These are phyloP conservation scores for Suhomyces faveliae DNA, from an alignment of 805 yeast genomes.

Conservation along the genomic window DNA sequence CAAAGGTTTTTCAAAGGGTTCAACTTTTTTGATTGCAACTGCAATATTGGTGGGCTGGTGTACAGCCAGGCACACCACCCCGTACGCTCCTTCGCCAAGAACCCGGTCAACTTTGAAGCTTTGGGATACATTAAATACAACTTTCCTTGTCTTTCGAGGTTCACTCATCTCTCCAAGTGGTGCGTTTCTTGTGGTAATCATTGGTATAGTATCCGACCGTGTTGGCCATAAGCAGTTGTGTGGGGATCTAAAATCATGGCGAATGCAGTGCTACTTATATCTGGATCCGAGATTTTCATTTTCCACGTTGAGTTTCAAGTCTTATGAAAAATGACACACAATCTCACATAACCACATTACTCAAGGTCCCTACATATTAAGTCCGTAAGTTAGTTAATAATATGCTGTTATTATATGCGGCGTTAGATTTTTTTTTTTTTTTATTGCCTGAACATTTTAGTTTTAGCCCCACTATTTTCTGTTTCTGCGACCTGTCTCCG, in stretches of 20 bases:
- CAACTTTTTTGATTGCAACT: slow-evolving; percentile 78
- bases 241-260: neutral
- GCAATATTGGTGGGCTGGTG: slow-evolving; percentile 58
- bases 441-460: neutral
- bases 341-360: neutral
- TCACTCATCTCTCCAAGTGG: neutral
- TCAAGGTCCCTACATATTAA: neutral
- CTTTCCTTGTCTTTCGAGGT: slow-evolving; percentile 1
- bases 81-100: slow-evolving; percentile 82
- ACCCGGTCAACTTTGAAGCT: slow-evolving; percentile 59
- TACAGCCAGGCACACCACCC: slow-evolving; percentile 69
- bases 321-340: neutral
- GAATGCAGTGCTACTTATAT: neutral
- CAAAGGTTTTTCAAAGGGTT: slow-evolving; percentile 64
- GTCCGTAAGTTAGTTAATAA: neutral
- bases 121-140: slow-evolving; percentile 60
- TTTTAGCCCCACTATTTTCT: neutral
- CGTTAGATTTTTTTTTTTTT: neutral
- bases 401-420: neutral
- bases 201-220: neutral
- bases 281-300: neutral
- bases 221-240: neutral
- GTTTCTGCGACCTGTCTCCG: neutral
- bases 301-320: neutral
- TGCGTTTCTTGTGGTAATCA: slow-evolving; percentile 4